Conservation (phyloP, 352 stramenopile genomes). For the Globisporangium mamillatum region DNA sequence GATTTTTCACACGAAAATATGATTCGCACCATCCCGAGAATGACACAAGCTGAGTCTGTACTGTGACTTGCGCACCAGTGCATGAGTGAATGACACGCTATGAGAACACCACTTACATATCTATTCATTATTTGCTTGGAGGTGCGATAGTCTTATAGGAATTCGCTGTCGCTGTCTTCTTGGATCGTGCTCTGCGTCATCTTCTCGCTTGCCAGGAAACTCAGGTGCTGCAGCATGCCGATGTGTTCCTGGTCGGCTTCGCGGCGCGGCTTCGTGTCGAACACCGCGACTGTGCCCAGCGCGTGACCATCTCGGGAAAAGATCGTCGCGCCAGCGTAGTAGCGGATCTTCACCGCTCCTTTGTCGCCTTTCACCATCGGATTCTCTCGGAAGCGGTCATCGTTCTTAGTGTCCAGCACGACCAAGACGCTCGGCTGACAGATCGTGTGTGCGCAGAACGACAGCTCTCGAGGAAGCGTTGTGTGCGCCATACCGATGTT, state of each 20-base stretch:
- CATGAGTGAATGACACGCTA: too few species aligned
- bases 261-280: slow-evolving; percentile 75
- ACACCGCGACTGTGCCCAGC: slow-evolving; percentile 78
- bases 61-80: too few species aligned
- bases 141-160: slow-evolving; percentile 39
- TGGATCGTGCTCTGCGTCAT: slow-evolving; percentile 83
- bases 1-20: too few species aligned
- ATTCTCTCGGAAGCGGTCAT: slow-evolving; percentile 85
- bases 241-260: slow-evolving; percentile 86
- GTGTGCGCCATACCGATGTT: slow-evolving; percentile 86
- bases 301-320: slow-evolving; percentile 77
- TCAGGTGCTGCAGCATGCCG: slow-evolving; percentile 84
- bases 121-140: slow-evolving; percentile 5
- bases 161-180: slow-evolving; percentile 79
- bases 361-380: slow-evolving; percentile 87
- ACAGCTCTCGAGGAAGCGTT: slow-evolving; percentile 74
- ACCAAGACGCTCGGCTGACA: slow-evolving; percentile 77
- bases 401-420: slow-evolving; percentile 82
- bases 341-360: slow-evolving; percentile 82
- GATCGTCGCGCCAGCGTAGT: slow-evolving; percentile 83
- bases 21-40: too few species aligned
- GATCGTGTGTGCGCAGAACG: slow-evolving; percentile 87
- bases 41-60: too few species aligned
- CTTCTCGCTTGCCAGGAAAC: slow-evolving; percentile 85
- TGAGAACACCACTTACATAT: slow-evolving; percentile 15